Base-by-base conservation (phyloP, 2,329 filamentous ascomycete species). In the Atkinsonella texensis region DNA sequence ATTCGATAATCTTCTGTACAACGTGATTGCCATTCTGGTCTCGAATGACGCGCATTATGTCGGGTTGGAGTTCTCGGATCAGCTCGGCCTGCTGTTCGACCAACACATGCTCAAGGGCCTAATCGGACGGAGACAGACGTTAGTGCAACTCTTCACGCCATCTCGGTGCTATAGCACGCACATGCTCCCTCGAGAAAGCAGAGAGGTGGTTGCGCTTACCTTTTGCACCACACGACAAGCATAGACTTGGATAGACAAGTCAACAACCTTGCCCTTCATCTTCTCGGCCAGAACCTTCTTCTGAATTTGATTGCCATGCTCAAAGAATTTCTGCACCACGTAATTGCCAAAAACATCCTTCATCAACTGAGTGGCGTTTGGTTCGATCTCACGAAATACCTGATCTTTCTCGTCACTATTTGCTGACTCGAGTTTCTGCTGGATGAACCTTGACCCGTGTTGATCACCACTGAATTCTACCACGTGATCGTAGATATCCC, bases 321-420 rank as follows among this genome's bases (percentile, higher is more conserved):
- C 91, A 56, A 97, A 96, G 64, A 97, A 84, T 66, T 96, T 97
- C 63, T 98, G 93, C 40, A 97, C 90, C 38, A 98, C 93, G 63
- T 97, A 98, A 67, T 98, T 98, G 50, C 93, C 93, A 63, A 96
- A 98, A 0, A 97, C 85, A 65, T 97, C 93, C 45, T 85, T 91
- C 89, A 95, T 96, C 46, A 98, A 73, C 62, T 91, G 89, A 32
- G 95, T 68, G 1, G 85, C 82, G 58, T 98, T 93, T 1, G 83
- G 80, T 59, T 87, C 79, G 45, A 98, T 89, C 66, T 97, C 93
- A 0, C 77, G 75, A 72, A 96, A 97, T 0, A 97, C 80, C 52
- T 84, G 83, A 33, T 95, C 88, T 68, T 96, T 97, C 63, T 96
- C 91, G 55, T 97, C 93, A 61, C 89, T 95, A 64, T 95, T 96